phyloP scores from a whole-genome alignment of 208 protist species.

The Leishmania guyanensis region DNA sequence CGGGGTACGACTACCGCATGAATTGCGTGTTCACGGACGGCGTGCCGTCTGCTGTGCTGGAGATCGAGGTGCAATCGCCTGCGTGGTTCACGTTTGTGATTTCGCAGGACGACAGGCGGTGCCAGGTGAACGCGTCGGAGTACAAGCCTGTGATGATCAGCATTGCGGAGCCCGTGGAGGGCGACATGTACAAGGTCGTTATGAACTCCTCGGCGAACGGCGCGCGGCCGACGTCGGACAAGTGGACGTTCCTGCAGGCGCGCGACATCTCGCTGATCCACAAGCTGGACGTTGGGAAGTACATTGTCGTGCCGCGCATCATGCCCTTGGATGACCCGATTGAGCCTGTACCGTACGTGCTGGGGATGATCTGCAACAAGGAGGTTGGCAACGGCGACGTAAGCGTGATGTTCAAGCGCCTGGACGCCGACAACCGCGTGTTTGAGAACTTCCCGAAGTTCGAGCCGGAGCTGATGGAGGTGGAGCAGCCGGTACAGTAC shows the following conservation, averaged over 20 bases:
- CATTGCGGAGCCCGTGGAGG: constrained; percentile 55
- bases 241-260: constrained; percentile 83
- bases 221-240: constrained; percentile 53
- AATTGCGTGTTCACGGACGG: constrained; percentile 67
- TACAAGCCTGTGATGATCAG: constrained; percentile 88
- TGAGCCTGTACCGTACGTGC: constrained; percentile 50
- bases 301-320: constrained; percentile 74
- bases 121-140: constrained; percentile 35
- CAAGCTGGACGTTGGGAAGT: constrained; percentile 70
- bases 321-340: constrained; percentile 38
- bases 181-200: constrained; percentile 60
- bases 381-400: constrained; percentile 57
- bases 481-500: constrained; percentile 56
- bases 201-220: constrained; percentile 79
- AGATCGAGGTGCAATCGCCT: constrained; percentile 62
- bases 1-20: constrained; percentile 78
- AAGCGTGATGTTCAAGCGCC: constrained; percentile 55
- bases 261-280: constrained; percentile 77
- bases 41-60: constrained; percentile 67
- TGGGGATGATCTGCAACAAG: constrained; percentile 60
- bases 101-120: constrained; percentile 77
- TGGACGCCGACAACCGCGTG: constrained; percentile 68
- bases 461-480: constrained; percentile 43
- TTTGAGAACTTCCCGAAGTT: constrained; percentile 89
- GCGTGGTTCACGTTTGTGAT: constrained; percentile 76